Percentiles rank a stretch among this genome's conserved stretches.
Conservation (phyloP, 1,284 basidiomycete species). For the Melampsora larici-populina region DNA sequence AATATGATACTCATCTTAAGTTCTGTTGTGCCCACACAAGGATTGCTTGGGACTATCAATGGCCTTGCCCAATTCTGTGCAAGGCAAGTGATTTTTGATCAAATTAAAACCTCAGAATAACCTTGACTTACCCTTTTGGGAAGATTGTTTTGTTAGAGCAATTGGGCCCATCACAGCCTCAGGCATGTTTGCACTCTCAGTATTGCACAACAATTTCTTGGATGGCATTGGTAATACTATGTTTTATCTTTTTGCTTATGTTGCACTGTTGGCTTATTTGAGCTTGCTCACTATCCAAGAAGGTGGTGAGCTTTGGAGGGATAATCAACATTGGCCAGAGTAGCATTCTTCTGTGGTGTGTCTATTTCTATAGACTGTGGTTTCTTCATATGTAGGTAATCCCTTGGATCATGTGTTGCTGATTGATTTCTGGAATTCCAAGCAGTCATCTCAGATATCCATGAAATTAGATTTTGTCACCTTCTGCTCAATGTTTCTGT, state of each 20-base stretch:
- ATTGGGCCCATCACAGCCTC: conserved; percentile 29
- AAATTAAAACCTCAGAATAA: too few relatives aligned
- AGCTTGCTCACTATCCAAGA: conserved; percentile 11
- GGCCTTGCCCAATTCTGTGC: conserved; percentile 49
- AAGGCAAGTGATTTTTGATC: neutral
- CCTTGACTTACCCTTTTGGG: neutral
- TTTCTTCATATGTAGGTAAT: too few relatives aligned
- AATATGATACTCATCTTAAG: conserved; percentile 53
- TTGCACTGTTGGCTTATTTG: neutral
- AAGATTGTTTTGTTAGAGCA: conserved; percentile 23
- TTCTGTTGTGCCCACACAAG: conserved; percentile 48
- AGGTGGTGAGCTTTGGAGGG: conserved; percentile 11
- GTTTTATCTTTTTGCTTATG: conserved; percentile 8
- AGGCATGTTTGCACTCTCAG: conserved; percentile 20
- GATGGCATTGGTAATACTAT: conserved; percentile 11
- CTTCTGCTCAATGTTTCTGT: too few relatives aligned
- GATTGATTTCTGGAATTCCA: too few relatives aligned
- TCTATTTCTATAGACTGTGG: too few relatives aligned
- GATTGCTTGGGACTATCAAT: conserved; percentile 51
- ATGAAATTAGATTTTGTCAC: too few relatives aligned
- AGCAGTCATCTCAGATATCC: too few relatives aligned
- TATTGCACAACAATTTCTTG: conserved; percentile 7
- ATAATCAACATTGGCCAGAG: neutral
- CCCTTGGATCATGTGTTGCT: too few relatives aligned
- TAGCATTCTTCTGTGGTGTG: too few relatives aligned